Conservation (phyloP, 768 basidiomycete genomes). For the Xanthoconium purpureum region DNA sequence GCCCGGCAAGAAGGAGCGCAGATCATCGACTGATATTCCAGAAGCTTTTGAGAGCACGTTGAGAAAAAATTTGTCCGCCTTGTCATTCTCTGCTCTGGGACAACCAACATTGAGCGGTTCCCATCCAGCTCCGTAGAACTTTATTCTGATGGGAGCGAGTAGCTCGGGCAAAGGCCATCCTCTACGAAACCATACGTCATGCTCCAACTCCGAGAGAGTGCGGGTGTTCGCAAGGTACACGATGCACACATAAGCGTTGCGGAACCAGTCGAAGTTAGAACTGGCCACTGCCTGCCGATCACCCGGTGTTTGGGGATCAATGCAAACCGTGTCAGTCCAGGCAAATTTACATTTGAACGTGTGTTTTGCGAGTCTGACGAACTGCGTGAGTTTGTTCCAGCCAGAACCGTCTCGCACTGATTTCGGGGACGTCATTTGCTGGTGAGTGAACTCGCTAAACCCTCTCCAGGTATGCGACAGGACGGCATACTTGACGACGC, state of each 20-base stretch:
- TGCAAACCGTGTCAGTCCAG: constrained; percentile 1
- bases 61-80: constrained; percentile 1
- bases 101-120: neutral
- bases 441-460: neutral
- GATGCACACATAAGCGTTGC: constrained; percentile 5
- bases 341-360: neutral
- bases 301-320: neutral
- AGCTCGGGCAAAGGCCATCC: constrained; percentile 1
- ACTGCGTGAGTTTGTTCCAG: neutral
- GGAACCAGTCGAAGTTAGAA: constrained; percentile 1
- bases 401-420: constrained; percentile 2
- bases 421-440: neutral
- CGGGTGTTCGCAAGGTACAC: constrained; percentile 1
- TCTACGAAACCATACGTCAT: constrained; percentile 1
- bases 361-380: neutral
- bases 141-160: neutral
- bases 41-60: constrained; percentile 1
- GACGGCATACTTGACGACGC: constrained; percentile 2
- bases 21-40: constrained; percentile 1
- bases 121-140: constrained; percentile 9
- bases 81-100: constrained; percentile 4
- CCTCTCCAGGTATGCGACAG: constrained; percentile 2
- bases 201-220: neutral
- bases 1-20: neutral
- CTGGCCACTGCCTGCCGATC: neutral